These are phyloP conservation scores for Beauveria sp. DNA, from an alignment of 2,329 filamentous ascomycete species.

Conservation along the genomic window DNA sequence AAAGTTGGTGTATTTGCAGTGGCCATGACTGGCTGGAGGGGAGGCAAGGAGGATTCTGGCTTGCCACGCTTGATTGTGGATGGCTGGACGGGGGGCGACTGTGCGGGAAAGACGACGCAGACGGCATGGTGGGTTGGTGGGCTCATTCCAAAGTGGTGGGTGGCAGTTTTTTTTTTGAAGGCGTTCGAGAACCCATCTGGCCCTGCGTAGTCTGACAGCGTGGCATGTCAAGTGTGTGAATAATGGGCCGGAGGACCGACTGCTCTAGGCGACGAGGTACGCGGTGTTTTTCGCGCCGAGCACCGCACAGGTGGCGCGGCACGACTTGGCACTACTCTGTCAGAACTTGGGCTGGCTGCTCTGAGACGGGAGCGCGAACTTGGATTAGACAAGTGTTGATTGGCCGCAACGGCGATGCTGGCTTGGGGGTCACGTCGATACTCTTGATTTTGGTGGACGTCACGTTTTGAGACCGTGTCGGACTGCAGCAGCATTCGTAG, in stretches of 20 bases:
- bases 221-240: not conserved
- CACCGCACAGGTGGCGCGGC: not conserved
- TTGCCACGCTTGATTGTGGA: not conserved
- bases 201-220: constrained; percentile 5
- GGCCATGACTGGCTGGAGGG: not conserved
- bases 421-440: not conserved
- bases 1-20: not conserved
- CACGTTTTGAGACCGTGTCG: not conserved
- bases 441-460: not conserved
- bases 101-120: not conserved
- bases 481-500: not conserved
- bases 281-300: not conserved
- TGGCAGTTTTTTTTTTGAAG: not conserved
- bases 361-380: not conserved
- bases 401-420: not conserved
- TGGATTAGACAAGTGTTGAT: not conserved
- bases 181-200: constrained; percentile 8
- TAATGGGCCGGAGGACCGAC: not conserved
- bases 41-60: not conserved
- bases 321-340: not conserved
- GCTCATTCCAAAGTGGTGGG: constrained; percentile 6
- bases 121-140: not conserved
- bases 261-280: not conserved
- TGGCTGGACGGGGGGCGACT: not conserved
- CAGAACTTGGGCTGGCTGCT: too few species aligned